Conservation (phyloP, 202 grass and related monocot genomes). For the Brachypodium distachyon region DNA sequence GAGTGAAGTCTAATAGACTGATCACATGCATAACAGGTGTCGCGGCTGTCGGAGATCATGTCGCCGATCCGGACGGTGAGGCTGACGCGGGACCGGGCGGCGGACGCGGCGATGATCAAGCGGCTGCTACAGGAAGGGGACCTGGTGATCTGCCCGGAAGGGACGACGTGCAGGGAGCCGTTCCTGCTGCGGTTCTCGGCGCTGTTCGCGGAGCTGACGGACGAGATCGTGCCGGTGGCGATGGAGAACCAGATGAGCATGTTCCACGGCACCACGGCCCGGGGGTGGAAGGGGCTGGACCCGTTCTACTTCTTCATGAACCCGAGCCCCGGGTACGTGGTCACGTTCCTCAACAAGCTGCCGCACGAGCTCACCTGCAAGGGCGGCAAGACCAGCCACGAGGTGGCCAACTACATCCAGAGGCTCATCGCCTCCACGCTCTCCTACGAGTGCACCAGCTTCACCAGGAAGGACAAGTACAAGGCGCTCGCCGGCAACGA, state of each 20-base stretch:
- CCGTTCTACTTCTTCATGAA: conserved; percentile 92
- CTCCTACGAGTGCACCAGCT: conserved; percentile 51
- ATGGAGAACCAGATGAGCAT: conserved; percentile 67
- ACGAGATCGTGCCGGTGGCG: conserved; percentile 69
- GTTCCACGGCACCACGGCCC: conserved; percentile 72
- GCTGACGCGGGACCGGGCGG: conserved; percentile 44
- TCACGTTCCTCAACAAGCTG: conserved; percentile 67
- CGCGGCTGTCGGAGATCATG: conserved; percentile 49
- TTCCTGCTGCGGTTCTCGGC: conserved; percentile 75
- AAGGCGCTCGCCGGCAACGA: conserved; percentile 64
- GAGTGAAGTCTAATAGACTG: too few species aligned
- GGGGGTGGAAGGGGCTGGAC: conserved; percentile 62
- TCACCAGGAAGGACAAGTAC: conserved; percentile 77
- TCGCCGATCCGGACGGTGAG: conserved; percentile 55
- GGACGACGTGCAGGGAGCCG: conserved; percentile 63
- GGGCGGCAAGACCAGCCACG: conserved; percentile 57
- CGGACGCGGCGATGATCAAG: conserved; percentile 62
- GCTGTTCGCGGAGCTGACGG: conserved; percentile 72
- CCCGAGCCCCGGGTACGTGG: conserved; percentile 57
- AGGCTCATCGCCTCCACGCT: conserved; percentile 52
- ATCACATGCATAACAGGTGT: too few species aligned
- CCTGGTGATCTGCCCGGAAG: conserved; percentile 66
- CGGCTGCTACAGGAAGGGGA: conserved; percentile 46
- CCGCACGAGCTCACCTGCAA: conserved; percentile 55
- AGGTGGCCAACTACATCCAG: conserved; percentile 76